phyloP scores from a whole-genome alignment of 495 filamentous ascomycete genomes.

The Diplogelasinospora grovesii region DNA sequence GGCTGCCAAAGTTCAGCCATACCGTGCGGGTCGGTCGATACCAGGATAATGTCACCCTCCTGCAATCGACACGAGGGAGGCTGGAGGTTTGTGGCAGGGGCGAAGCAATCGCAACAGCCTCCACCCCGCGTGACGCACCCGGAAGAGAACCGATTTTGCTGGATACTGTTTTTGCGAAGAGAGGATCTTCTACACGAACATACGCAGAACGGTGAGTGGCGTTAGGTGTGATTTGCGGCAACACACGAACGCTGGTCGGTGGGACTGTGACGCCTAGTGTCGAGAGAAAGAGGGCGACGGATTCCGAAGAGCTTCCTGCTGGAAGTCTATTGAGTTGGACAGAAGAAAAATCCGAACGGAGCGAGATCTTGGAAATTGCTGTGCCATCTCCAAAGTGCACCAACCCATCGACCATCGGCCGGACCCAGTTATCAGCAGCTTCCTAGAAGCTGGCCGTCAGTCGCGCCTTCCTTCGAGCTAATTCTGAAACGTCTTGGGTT shows the following conservation, averaged over 20 bases:
- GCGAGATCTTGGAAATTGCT: constrained; percentile 13
- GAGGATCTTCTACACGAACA: constrained; percentile 19
- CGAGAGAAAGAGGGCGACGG: constrained; percentile 11
- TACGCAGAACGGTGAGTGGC: constrained; percentile 8
- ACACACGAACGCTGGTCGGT: constrained; percentile 8
- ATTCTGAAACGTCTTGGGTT: background rate
- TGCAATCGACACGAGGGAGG: constrained; percentile 21
- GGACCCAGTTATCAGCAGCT: constrained; percentile 11
- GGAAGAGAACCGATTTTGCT: background rate
- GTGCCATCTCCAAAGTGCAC: constrained; percentile 26
- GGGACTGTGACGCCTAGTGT: constrained; percentile 3
- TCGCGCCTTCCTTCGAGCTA: constrained; percentile 1
- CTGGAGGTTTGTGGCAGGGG: constrained; percentile 14
- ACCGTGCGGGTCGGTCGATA: constrained; percentile 17
- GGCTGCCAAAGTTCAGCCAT: constrained; percentile 22
- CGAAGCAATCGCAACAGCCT: constrained; percentile 6
- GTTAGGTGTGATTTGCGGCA: background rate
- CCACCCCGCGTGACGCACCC: background rate
- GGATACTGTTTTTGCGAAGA: constrained; percentile 12
- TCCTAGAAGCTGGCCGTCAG: background rate
- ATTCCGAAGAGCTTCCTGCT: constrained; percentile 5
- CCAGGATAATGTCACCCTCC: constrained; percentile 28
- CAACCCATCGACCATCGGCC: constrained; percentile 18
- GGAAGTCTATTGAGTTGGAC: constrained; percentile 23
- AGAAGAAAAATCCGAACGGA: constrained; percentile 24